Percentiles rank a stretch among this genome's conserved stretches.
Evolutionary conservation across 768 basidiomycete species (phyloP).

Genomic region (Collybia mongolica): DNA sequence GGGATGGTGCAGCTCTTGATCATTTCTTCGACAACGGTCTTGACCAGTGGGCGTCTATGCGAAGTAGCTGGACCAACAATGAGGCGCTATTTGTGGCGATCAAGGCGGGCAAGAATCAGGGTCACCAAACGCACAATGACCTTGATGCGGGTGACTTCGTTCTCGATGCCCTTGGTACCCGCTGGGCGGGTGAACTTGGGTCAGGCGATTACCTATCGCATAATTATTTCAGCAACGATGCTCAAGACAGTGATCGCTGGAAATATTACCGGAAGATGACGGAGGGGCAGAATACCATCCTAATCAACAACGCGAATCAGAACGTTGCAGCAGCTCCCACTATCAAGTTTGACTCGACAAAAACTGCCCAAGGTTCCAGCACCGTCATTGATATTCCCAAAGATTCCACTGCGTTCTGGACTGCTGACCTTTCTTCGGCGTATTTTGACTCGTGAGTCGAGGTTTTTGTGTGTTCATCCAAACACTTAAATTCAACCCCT

Average conservation of each 20-base stretch:
- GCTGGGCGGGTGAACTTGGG: slow-evolving; percentile 95
- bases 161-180: slow-evolving; percentile 86
- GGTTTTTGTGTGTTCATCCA: not conserved
- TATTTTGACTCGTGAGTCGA: slow-evolving; percentile 69
- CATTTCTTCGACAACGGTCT: slow-evolving; percentile 68
- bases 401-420: slow-evolving; percentile 79
- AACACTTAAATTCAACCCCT: slow-evolving; percentile 13
- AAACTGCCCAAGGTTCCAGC: slow-evolving; percentile 79
- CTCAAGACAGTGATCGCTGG: slow-evolving; percentile 76
- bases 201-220: slow-evolving; percentile 76
- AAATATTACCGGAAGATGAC: slow-evolving; percentile 95
- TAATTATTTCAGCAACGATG: slow-evolving; percentile 77
- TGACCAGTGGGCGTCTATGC: slow-evolving; percentile 90
- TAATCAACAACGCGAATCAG: slow-evolving; percentile 79
- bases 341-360: slow-evolving; percentile 47
- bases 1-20: slow-evolving; percentile 84
- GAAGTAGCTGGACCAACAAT: slow-evolving; percentile 89
- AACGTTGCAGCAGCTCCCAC: slow-evolving; percentile 67
- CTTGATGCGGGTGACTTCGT: slow-evolving; percentile 96
- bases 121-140: slow-evolving; percentile 94
- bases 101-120: slow-evolving; percentile 79
- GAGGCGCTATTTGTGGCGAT: slow-evolving; percentile 83
- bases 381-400: slow-evolving; percentile 65
- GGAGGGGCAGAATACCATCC: slow-evolving; percentile 94
- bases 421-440: slow-evolving; percentile 73